Evolutionary conservation across 345 rosid genomes (phyloP).

Genomic region (Corchorus olitorius): DNA sequence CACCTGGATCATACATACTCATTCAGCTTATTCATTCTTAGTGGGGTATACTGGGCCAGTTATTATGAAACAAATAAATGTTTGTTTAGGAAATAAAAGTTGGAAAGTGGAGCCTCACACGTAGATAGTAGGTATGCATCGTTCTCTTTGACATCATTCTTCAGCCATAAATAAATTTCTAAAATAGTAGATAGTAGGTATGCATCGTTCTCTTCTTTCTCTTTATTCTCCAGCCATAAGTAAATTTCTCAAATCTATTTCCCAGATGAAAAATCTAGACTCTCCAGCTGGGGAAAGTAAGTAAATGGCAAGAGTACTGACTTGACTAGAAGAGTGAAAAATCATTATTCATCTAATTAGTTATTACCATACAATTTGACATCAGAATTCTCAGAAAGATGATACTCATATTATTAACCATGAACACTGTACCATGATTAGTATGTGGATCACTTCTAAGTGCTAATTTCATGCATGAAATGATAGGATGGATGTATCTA

Average conservation of each 20-base stretch:
- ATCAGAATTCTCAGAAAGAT: neutral
- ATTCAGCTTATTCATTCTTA: neutral
- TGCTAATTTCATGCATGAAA: neutral
- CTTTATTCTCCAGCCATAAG: neutral
- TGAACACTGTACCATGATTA: neutral
- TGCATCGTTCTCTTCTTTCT: neutral
- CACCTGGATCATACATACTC: neutral
- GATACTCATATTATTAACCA: neutral
- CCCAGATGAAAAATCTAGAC: neutral
- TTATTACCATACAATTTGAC: neutral
- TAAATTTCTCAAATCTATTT: neutral
- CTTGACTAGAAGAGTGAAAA: neutral
- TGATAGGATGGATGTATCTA: neutral
- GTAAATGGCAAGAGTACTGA: neutral
- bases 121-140: too few relatives aligned
- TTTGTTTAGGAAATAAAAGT: neutral
- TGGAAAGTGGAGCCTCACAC: neutral
- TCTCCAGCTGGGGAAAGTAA: neutral
- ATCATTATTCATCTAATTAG: neutral
- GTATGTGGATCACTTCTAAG: neutral
- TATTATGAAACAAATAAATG: neutral
- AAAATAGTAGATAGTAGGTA: neutral
- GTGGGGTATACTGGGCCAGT: neutral
- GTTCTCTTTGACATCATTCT: neutral
- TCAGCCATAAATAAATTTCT: too few relatives aligned